Base-by-base conservation (phyloP, 2,329 filamentous ascomycete genomes). In the Penicillium sp. region DNA sequence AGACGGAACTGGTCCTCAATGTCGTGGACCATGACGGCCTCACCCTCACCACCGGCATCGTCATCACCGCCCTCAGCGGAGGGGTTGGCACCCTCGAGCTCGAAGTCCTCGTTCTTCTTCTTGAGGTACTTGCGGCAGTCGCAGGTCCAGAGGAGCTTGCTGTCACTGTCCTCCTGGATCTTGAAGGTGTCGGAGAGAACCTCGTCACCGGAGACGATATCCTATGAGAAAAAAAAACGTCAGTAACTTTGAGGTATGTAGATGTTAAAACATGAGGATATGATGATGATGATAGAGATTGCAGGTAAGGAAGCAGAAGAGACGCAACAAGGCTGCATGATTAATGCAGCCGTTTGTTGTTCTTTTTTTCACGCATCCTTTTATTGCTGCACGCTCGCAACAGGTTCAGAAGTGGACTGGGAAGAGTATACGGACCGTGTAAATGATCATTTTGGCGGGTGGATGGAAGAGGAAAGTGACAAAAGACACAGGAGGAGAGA, bases 101-200 rank as follows among this genome's bases (percentile, higher is more conserved):
- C 60, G 68, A 94, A 82, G 59, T 79, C 72, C 68, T 91, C 82
- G 57, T 62, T 62, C n/a, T 72, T 80, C 57, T 82, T 88, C 72
- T 90, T 78, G 53, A 81, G 82, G 75, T 96, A 89, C 83, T 91
- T 95, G 70, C 79, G 77, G 76, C 90, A 95, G 76, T 98, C 85
- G 69, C 84, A 85, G 78, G 97, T 90, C 77, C 87, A 97, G 64
- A 86, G 83, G 61, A 87, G n/a, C n/a, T n/a, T n/a, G n/a, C n/a
- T n/a, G n/a, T n/a, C n/a, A n/a, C n/a, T 77, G 61, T 81, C 83
- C 22, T 85, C 78, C 77, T 87, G 88, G 45, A 94, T 73, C 63
- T 89, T 78, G 77, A 85, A 96, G 62, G 87, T 93, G 77, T 97
- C 91, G 67, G 93, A 94, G 83, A 97, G 84, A 72, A 98, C 81